Evolutionary conservation across 768 basidiomycete genomes (phyloP).

Genomic region (Pleurotus platypus): DNA sequence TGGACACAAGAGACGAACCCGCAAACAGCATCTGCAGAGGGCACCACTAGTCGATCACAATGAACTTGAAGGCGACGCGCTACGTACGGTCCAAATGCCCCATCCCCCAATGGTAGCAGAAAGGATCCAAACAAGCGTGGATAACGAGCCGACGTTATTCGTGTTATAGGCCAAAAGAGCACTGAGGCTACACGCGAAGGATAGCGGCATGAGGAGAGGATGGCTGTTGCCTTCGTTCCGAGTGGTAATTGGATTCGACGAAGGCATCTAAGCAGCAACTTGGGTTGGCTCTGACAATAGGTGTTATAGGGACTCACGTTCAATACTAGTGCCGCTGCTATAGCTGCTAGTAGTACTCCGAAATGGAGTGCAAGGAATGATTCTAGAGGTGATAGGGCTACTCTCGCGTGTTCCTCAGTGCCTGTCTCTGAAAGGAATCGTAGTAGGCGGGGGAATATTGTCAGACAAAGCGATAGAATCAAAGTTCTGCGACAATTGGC

Average conservation of each 20-base stretch:
- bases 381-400: slow-evolving; percentile 61
- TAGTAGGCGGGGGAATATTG: slow-evolving; percentile 59
- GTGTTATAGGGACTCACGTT: slow-evolving; percentile 40
- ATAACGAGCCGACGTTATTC: slow-evolving; percentile 50
- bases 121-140: slow-evolving; percentile 45
- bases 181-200: slow-evolving; percentile 47
- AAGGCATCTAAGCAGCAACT: slow-evolving; percentile 36
- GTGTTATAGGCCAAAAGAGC: slow-evolving; percentile 69
- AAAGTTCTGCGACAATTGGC: slow-evolving; percentile 14
- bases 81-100: slow-evolving; percentile 70
- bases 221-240: slow-evolving; percentile 33
- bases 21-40: slow-evolving; percentile 55
- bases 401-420: slow-evolving; percentile 25
- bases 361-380: slow-evolving; percentile 65
- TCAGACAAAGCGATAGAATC: slow-evolving; percentile 24
- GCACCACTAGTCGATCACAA: neutral
- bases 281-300: slow-evolving; percentile 6
- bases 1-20: slow-evolving; percentile 51
- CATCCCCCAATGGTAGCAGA: slow-evolving; percentile 53
- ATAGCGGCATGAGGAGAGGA: slow-evolving; percentile 63
- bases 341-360: slow-evolving; percentile 55
- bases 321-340: slow-evolving; percentile 54
- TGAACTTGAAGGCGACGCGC: slow-evolving; percentile 4
- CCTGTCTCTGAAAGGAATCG: slow-evolving; percentile 58
- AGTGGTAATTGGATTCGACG: slow-evolving; percentile 31